Conservation (phyloP, 2,329 filamentous ascomycete genomes). For the Plenodomus lindquistii region DNA sequence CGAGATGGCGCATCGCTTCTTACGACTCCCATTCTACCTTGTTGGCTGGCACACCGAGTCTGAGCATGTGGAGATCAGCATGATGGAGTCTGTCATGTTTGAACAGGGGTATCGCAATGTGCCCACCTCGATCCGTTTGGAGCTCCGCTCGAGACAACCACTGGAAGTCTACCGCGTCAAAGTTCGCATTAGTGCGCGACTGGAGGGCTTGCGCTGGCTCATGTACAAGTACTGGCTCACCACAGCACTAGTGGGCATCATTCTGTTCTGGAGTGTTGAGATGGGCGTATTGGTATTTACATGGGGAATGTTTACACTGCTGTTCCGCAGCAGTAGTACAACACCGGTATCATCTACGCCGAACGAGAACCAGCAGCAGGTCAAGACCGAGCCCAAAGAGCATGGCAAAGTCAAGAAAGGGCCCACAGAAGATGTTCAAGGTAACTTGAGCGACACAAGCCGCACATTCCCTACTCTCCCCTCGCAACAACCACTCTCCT, state of each 20-base stretch:
- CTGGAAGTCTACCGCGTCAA: slow-evolving; percentile 76
- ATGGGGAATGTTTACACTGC: slow-evolving; percentile 62
- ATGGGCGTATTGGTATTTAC: slow-evolving; percentile 67
- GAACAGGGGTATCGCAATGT: slow-evolving; percentile 55
- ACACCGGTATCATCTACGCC: not conserved
- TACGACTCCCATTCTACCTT: slow-evolving; percentile 67
- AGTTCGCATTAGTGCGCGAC: slow-evolving; percentile 72
- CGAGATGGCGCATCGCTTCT: slow-evolving; percentile 29
- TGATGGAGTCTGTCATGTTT: slow-evolving; percentile 77
- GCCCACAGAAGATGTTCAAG: slow-evolving; percentile 16
- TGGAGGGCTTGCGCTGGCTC: slow-evolving; percentile 71
- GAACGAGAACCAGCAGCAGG: slow-evolving; percentile 11
- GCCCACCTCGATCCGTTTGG: slow-evolving; percentile 61
- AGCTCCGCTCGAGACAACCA: slow-evolving; percentile 69
- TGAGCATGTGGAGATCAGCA: slow-evolving; percentile 64
- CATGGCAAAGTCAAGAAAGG: slow-evolving; percentile 19
- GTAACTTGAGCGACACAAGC: slow-evolving; percentile 51
- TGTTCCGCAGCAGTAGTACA: slow-evolving; percentile 27
- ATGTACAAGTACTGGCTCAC: slow-evolving; percentile 83
- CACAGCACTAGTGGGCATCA: slow-evolving; percentile 69
- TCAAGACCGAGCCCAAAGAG: slow-evolving; percentile 2
- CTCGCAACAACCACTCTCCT: slow-evolving; percentile 48
- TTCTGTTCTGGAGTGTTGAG: slow-evolving; percentile 76
- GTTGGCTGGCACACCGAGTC: slow-evolving; percentile 67
- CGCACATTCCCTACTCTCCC: slow-evolving; percentile 55